phyloP scores from a whole-genome alignment of 139 green algal species.

The Chlorokybus atmophyticus region DNA sequence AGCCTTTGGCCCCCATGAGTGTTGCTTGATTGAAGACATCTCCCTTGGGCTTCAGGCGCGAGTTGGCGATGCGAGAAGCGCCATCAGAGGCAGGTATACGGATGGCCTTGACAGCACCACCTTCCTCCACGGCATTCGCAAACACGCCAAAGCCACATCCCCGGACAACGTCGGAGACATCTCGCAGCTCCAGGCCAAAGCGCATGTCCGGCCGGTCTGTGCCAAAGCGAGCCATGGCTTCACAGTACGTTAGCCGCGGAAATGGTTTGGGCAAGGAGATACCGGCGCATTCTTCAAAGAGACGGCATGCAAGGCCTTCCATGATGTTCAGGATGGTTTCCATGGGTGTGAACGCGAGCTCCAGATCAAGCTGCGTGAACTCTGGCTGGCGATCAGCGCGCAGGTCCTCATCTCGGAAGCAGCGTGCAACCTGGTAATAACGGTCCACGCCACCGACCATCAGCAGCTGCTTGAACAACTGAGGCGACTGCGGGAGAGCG shows the following conservation, averaged over 20 bases:
- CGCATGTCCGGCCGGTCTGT: constrained; percentile 56
- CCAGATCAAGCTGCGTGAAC: constrained; percentile 97
- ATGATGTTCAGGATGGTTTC: constrained; percentile 69
- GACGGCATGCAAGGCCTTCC: constrained; percentile 51
- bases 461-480: constrained; percentile 99
- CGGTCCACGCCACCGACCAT: constrained; percentile 88
- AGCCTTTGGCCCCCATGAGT: constrained; percentile 42
- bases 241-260: constrained; percentile 66
- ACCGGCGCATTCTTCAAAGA: constrained; percentile 37
- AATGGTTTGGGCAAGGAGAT: constrained; percentile 53
- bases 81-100: constrained; percentile 44
- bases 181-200: constrained; percentile 61
- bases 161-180: constrained; percentile 47
- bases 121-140: constrained; percentile 37
- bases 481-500: constrained; percentile 87
- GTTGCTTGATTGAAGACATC: constrained; percentile 47
- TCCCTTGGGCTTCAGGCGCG: constrained; percentile 36
- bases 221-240: constrained; percentile 73
- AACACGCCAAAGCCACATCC: constrained; percentile 78
- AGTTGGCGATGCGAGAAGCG: constrained; percentile 53
- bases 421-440: constrained; percentile 87
- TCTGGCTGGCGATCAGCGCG: constrained; percentile 87
- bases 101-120: constrained; percentile 72
- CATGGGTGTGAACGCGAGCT: constrained; percentile 78
- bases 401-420: constrained; percentile 93